Evolutionary conservation across 768 basidiomycete species (phyloP).

Genomic region (Neoboletus magnificus): DNA sequence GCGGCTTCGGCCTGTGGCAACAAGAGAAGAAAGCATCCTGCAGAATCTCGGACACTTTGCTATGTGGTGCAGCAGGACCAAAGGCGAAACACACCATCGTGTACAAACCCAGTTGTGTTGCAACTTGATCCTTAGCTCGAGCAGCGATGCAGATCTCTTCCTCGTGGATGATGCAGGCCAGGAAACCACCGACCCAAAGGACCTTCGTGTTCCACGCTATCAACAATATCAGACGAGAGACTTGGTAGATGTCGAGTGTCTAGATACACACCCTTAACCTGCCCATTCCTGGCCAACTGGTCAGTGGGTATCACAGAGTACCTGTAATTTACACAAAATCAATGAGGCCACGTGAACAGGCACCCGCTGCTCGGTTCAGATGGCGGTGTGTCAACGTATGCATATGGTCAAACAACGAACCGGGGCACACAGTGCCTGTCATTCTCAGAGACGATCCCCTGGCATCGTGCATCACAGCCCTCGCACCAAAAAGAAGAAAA

Average conservation of each 20-base stretch:
- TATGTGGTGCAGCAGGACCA: constrained; percentile 27
- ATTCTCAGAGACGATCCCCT: background rate
- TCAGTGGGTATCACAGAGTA: background rate
- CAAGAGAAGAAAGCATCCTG: constrained; percentile 13
- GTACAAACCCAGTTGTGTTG: constrained; percentile 47
- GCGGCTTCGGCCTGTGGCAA: background rate
- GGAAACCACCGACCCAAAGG: constrained; percentile 76
- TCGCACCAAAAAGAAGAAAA: background rate
- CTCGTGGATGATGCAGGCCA: constrained; percentile 82
- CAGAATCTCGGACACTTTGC: constrained; percentile 8
- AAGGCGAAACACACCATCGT: constrained; percentile 84
- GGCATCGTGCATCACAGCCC: no score
- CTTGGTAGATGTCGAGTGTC: background rate
- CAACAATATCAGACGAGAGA: background rate
- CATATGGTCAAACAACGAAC: background rate
- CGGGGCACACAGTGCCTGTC: background rate
- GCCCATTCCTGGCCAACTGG: constrained; percentile 57
- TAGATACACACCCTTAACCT: constrained; percentile 61
- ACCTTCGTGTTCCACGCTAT: constrained; percentile 89
- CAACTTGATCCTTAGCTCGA: background rate
- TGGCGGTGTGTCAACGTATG: background rate
- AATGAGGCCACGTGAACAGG: constrained; percentile 65
- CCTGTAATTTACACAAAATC: constrained; percentile 64
- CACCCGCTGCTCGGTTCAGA: constrained; percentile 4
- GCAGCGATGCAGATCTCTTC: constrained; percentile 49